Evolutionary conservation across 495 filamentous ascomycete genomes (phyloP), one percentile per base, ranked within the genome.

Genomic region (Penicillium manginii): DNA sequence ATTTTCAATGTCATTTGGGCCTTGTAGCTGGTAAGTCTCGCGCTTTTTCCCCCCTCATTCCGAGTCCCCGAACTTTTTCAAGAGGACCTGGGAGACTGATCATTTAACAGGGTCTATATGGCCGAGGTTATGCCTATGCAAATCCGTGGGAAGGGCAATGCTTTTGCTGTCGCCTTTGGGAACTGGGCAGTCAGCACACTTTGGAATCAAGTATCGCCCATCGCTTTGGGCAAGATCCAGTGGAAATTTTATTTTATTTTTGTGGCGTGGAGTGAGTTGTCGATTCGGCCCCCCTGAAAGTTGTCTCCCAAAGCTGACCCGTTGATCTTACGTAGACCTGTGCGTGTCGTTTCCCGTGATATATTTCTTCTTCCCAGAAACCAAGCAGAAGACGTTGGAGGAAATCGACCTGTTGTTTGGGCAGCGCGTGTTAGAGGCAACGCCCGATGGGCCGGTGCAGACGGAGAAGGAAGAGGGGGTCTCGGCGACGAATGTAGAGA

Each of bases 391-490:
- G 37, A 75, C 75, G 0, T 65, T 86, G 2, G 83, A 86, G 57
- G 81, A 83, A 53, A 84, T 85, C 57, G 82, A 86, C 71, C 49
- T 82, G 17, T 62, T 84, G 32, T 83, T 86, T 67, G 82, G 77
- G 0, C 78, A 77, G 45, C 63, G 79, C 7, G 68, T 67, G 1
- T 60, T 80, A 48, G 74, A 76, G 2, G 12, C 22, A 32, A 45
- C 26, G 5, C 43, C 39, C 12, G 45, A 51, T 17, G 71, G 77
- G 42, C 67, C 78, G 19, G 57, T 57, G 49, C 68, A 68, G 47
- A 23, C 22, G 4, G 65, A 64, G 18, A 66, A 68, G 49, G 55
- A 60, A 39, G 62, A 60, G 32, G 55, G 55, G 39, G 48, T 61
- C 4, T 57, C 51, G n/a, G 54, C 60, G 22, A 54, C 35, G 26